phyloP scores from a whole-genome alignment of 192 early-diverging fungal species.

The Coemansia reversa region DNA sequence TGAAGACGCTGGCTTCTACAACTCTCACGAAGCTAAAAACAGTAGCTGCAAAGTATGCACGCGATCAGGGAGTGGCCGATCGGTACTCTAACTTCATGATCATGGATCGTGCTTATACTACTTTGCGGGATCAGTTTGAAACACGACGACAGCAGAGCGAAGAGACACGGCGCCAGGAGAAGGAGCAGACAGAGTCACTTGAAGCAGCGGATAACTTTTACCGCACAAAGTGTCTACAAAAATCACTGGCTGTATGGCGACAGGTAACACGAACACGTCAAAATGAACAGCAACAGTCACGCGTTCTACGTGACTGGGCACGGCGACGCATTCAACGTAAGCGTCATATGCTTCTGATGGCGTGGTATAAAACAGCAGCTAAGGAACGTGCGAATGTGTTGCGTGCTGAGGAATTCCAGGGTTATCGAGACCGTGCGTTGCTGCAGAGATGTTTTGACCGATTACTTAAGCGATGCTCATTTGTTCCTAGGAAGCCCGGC shows the following conservation, averaged over 20 bases:
- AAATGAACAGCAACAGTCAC: slow-evolving; percentile 23
- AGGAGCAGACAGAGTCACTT: too few species aligned
- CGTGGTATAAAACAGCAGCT: slow-evolving; percentile 33
- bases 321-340: slow-evolving; percentile 21
- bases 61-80: not conserved
- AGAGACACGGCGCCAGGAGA: too few species aligned
- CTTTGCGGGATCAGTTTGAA: too few species aligned
- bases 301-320: slow-evolving; percentile 33
- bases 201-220: too few species aligned
- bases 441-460: slow-evolving; percentile 1
- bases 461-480: slow-evolving; percentile 7
- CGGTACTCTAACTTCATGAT: slow-evolving; percentile 2
- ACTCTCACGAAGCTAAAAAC: slow-evolving; percentile 2
- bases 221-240: too few species aligned
- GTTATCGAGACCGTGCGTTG: not conserved
- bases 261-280: slow-evolving; percentile 2
- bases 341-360: slow-evolving; percentile 28
- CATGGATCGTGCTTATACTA: not conserved
- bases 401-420: slow-evolving; percentile 5
- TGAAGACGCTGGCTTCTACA: not conserved
- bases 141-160: too few species aligned
- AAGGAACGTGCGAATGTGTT: slow-evolving; percentile 5
- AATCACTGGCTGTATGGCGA: not conserved
- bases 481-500: not conserved
- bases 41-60: not conserved